Percentiles rank a stretch among this genome's conserved stretches.
Evolutionary conservation across 768 basidiomycete species (phyloP).

Genomic region (Boletus sensibilis): DNA sequence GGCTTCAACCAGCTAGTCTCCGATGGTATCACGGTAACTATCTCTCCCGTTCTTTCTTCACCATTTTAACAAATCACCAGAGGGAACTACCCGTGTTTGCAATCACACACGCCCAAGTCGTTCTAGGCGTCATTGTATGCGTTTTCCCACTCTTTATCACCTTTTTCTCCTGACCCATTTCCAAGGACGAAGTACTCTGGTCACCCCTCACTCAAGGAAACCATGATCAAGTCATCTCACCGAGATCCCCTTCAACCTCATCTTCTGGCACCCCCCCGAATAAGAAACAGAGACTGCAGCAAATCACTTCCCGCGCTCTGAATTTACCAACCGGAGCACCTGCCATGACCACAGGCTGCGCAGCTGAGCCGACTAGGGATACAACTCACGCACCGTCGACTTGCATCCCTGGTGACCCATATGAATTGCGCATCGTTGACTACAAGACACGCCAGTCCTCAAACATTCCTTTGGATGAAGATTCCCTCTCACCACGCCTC

Average conservation of each 20-base stretch:
- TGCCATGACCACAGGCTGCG: not conserved
- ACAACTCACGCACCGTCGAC: not conserved
- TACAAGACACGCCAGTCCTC: slow-evolving; percentile 63
- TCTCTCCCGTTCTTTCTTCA: not conserved
- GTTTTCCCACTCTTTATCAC: not conserved
- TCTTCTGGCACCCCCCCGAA: slow-evolving; percentile 24
- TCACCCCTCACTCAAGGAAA: slow-evolving; percentile 8
- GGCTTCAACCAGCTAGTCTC: slow-evolving; percentile 53
- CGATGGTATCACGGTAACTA: slow-evolving; percentile 50
- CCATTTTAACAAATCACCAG: slow-evolving; percentile 33
- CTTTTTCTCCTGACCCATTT: not conserved
- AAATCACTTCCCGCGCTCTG: not conserved
- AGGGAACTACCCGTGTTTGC: slow-evolving; percentile 87
- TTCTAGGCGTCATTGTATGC: slow-evolving; percentile 74
- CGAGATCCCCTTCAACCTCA: slow-evolving; percentile 17
- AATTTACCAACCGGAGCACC: not conserved
- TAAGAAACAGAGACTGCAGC: slow-evolving; percentile 28
- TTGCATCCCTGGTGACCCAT: not conserved
- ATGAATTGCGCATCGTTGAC: slow-evolving; percentile 53
- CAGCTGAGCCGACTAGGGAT: not conserved
- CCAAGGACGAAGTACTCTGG: slow-evolving; percentile 52
- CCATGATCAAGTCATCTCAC: not conserved
- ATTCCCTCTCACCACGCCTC: slow-evolving; percentile 56
- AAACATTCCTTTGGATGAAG: slow-evolving; percentile 55
- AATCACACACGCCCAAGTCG: slow-evolving; percentile 58